Base-by-base conservation (phyloP, 345 rosid species). In the Kernera saxatilis region DNA sequence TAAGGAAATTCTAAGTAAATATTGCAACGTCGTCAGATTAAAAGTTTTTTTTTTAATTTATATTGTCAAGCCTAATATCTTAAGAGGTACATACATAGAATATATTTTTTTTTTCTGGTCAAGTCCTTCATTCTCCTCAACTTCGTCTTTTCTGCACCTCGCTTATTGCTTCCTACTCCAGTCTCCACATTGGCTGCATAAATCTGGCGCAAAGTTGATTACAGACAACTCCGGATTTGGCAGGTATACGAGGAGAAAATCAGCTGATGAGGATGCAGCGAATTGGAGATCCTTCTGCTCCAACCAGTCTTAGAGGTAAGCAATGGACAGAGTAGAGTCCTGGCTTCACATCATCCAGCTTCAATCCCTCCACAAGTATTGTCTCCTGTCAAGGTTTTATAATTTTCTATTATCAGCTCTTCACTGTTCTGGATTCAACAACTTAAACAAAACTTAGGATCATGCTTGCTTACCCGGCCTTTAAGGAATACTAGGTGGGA, bases 311-410 rank as follows among this genome's bases (percentile, higher is more conserved):
- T 37, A 82, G 82, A 25, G 88, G 94, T 41, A 90, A 83, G 82
- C 94, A 90, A 60, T 90, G 94, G 17, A 90, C 78, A 36, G 82
- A 44, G 79, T 88, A 86, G 8, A 84, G n/a, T 67, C 97, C 97
- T 21, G 85, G 68, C 4, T 81, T 80, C 27, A 85, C 81, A 66
- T 77, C 77, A 39, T 90, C 94, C 0, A 88, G 92, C 70, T 86
- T 90, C 40, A 88, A 69, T 58, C 75, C 94, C 54, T 88, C 97
- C 62, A 90, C 90, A 0, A 86, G 82, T 54, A 89, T 81, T 37
- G 78, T 77, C 57, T 88, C 89, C 88, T 83, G 82, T 44, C 66
- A 67, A 22, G 3, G 29, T 69, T 54, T 36, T 9, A 50, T 22
- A 11, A 32, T 13, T 18, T 12, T 64, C 23, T 19, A 39, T 7